Conservation (phyloP, 768 basidiomycete species). For the Tylopilus balloui region DNA sequence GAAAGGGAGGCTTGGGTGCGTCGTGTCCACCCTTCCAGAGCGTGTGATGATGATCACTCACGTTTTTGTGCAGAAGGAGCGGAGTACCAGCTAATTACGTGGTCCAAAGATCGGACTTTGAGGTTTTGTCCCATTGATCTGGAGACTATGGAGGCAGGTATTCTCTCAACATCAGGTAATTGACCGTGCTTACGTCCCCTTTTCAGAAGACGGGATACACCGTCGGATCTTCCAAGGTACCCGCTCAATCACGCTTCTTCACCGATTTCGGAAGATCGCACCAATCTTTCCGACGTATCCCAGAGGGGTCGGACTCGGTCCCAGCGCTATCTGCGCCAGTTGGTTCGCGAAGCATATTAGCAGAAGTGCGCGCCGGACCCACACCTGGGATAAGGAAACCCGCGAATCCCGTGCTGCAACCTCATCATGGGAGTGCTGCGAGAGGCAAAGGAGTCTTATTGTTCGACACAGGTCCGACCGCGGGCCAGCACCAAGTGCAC, state of each 20-base stretch:
- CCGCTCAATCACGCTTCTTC: slow-evolving; percentile 25
- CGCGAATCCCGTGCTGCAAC: slow-evolving; percentile 29
- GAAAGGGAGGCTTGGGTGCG: slow-evolving; percentile 58
- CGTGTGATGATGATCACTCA: background rate
- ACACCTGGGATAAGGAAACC: slow-evolving; percentile 18
- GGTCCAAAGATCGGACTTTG: slow-evolving; percentile 89
- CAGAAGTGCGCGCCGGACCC: slow-evolving; percentile 59
- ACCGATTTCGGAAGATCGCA: slow-evolving; percentile 24
- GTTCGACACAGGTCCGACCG: slow-evolving; percentile 36
- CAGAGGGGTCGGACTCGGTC: slow-evolving; percentile 32
- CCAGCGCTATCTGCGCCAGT: slow-evolving; percentile 63
- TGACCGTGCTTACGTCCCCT: slow-evolving; percentile 8
- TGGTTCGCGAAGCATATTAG: slow-evolving; percentile 61
- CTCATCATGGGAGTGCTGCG: slow-evolving; percentile 33
- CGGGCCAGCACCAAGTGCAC: slow-evolving; percentile 23
- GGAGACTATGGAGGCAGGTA: slow-evolving; percentile 60
- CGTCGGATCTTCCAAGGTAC: slow-evolving; percentile 24
- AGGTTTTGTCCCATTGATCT: slow-evolving; percentile 84
- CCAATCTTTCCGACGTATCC: slow-evolving; percentile 55
- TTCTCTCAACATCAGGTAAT: background rate
- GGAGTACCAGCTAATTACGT: slow-evolving; percentile 62
- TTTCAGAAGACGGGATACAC: slow-evolving; percentile 48
- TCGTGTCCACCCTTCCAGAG: background rate
- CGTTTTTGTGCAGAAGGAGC: slow-evolving; percentile 39
- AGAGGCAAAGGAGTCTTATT: slow-evolving; percentile 27